Base-by-base conservation (phyloP, 2,329 filamentous ascomycete species). In the Aspergillus luchuensis region DNA sequence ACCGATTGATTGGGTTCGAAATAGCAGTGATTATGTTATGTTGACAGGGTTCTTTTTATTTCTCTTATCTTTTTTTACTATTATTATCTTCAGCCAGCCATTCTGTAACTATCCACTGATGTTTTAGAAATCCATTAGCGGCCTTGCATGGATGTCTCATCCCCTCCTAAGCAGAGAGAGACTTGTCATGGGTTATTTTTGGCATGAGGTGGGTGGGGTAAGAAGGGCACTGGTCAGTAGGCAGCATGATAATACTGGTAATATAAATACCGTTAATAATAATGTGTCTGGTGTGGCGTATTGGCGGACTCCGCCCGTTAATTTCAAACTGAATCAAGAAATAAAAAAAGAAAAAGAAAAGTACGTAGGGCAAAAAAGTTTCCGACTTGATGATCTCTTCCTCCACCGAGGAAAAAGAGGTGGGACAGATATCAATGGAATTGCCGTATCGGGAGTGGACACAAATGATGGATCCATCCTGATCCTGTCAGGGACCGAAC, bases 1-100 rank as follows among this genome's bases (percentile, higher is more conserved):
- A 79, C 77, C 36, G 77, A 80, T 67, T 78, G 64, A 72, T 41
- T 52, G 25, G 33, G 33, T 38, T 48, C 33, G 28, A 58, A 55
- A 55, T 60, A 55, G 43, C 49, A 56, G 33, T 59, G 38, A 17
- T 58, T 30, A 19, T 28, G 30, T 56, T 55, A 19, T 39, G 64
- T 49, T 54, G 54, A 48, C 62, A 69, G 65, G 67, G 61, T 67
- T 67, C 47, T 36, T 39, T 13, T 53, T 36, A 23, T 21, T 39
- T 55, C 33, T 21, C 28, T 30, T 30, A 30, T 30, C 28, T 41
- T 28, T 53, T 36, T 52, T 58, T 58, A 50, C 19, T 10, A 15
- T 45, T 47, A 45, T 33, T 28, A 7, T 56, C 8, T 6, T 36
- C 25, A 21, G 17, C 15, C 39, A 36, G 39, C 38, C 38, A 19